These are phyloP conservation scores for Diaporthe batatas DNA, from an alignment of 2,329 filamentous ascomycete species.

Conservation along the genomic window DNA sequence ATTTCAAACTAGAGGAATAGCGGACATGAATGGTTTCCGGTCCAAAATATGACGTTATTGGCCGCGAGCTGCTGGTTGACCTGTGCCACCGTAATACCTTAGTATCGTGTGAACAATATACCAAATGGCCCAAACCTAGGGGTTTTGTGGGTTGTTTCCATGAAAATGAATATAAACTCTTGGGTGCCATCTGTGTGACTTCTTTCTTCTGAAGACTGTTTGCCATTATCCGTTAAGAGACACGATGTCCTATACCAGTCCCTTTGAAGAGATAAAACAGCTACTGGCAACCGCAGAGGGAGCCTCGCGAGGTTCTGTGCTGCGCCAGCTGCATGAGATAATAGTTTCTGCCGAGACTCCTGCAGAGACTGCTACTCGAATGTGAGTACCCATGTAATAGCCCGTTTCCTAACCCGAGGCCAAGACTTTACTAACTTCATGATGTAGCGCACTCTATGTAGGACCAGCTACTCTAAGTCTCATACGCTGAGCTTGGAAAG, in stretches of 20 bases:
- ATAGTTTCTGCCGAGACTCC: not conserved
- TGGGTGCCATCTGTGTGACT: not conserved
- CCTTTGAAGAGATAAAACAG: not conserved
- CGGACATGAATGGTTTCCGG: too few relatives aligned
- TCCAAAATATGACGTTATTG: too few relatives aligned
- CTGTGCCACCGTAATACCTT: too few relatives aligned
- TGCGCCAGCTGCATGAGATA: not conserved
- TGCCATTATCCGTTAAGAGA: not conserved
- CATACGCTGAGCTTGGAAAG: not conserved
- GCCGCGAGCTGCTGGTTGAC: not conserved
- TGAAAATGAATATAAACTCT: not conserved
- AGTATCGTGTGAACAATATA: not conserved
- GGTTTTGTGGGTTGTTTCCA: not conserved
- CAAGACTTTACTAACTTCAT: not conserved
- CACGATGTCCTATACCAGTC: not conserved
- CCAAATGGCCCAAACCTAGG: not conserved
- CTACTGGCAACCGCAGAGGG: not conserved
- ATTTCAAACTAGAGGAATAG: too few relatives aligned
- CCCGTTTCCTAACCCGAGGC: not conserved
- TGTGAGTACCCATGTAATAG: not conserved
- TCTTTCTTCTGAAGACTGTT: not conserved
- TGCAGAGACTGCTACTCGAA: not conserved
- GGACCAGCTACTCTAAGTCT: not conserved
- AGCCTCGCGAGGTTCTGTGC: not conserved
- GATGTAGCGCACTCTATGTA: not conserved